Base-by-base conservation (phyloP, 768 basidiomycete species). In the Naganishia randhawae region DNA sequence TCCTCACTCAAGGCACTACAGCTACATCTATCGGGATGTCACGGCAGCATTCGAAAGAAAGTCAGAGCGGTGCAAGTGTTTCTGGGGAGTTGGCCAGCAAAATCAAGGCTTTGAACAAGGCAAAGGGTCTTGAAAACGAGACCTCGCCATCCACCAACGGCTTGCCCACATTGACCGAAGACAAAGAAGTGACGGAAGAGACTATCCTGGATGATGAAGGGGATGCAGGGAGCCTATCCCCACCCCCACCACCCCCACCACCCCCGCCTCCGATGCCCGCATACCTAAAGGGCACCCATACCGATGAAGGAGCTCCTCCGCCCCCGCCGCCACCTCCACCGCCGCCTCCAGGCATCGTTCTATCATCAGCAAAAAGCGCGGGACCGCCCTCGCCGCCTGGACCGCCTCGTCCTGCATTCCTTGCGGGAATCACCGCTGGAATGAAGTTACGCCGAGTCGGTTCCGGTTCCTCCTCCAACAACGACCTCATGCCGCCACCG, bases 1-100 rank as follows among this genome's bases (percentile, higher is more conserved):
- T 81, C 53, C 79, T 83, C 5, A 86, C 85, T 3, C 84, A 85
- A 65, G 85, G 85, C 39, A 86, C 86, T 2, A 76, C 81, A 45
- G 75, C 83, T n/a, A 87, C 87, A 9, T 87, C 87, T 48, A 22
- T 35, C 14, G 25, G 19, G 13, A 61, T 61, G 57, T 64, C 50
- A 29, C 53, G 70, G 19, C 66, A 71, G 32, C 61, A 70, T 33
- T 62, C 70, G 51, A 72, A 69, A 42, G 70, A 61, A 27, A 75
- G 75, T 65, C 73, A 79, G 63, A 81, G 81, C 37, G 80, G 83
- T 42, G 85, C 82, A 25, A 82, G 85, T 1, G 82, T 88, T 57
- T 83, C 85, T 29, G 89, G 89, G 63, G 84, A 87, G 76, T 82
- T 89, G 51, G 83, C 81, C 50, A 84, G 85, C 73, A 87, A 86